These are phyloP conservation scores for Trichoderma sp. DNA, from an alignment of 2,329 filamentous ascomycete genomes.

Conservation along the genomic window DNA sequence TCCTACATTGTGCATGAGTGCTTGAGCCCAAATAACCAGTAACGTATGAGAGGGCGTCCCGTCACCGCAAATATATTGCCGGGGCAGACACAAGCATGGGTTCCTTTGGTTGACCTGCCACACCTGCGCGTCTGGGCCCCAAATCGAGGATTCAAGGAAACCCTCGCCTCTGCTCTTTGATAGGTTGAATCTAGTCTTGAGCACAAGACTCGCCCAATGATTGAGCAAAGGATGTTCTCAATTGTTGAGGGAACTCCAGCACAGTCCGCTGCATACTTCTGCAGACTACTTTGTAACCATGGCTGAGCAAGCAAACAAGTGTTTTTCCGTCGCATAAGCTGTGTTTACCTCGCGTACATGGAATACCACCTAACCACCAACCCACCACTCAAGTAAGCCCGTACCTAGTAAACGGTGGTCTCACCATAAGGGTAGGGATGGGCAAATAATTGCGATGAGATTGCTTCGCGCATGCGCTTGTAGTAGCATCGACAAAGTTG, in stretches of 20 bases:
- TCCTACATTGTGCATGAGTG: neutral
- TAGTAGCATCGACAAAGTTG: neutral
- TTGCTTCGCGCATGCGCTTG: neutral
- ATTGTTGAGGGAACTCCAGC: neutral
- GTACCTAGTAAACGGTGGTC: neutral
- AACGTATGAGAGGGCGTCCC: neutral
- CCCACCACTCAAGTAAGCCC: neutral
- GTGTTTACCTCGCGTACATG: neutral
- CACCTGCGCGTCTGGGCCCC: neutral
- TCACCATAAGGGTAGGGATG: neutral
- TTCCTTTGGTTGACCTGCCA: neutral
- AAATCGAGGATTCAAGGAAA: neutral
- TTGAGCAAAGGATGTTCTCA: neutral
- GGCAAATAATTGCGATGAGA: neutral
- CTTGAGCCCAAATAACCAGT: neutral
- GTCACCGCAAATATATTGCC: neutral
- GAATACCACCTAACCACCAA: neutral
- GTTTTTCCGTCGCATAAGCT: neutral
- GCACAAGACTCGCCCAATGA: neutral
- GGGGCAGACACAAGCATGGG: neutral
- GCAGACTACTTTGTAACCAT: neutral
- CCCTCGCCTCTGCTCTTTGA: neutral
- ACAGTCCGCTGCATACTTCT: neutral
- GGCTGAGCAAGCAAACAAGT: neutral
- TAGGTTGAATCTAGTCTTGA: neutral